These are phyloP conservation scores for Viola odorata DNA, from an alignment of 345 rosid genomes.

Conservation along the genomic window DNA sequence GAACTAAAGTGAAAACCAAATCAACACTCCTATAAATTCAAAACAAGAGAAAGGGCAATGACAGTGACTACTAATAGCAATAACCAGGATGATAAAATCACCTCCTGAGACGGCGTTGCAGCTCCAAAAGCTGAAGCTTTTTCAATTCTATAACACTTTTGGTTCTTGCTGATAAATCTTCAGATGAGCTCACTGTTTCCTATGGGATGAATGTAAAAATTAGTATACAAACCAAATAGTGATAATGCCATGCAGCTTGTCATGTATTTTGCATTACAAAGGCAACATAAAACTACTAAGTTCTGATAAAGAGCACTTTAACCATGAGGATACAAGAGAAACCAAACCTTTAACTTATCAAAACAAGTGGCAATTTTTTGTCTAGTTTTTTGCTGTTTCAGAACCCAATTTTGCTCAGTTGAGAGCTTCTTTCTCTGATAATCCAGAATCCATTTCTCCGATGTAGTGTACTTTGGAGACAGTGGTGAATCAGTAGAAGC, in stretches of 20 bases:
- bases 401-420: constrained; percentile 51
- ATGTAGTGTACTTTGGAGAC: constrained; percentile 67
- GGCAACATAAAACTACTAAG: not conserved
- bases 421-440: constrained; percentile 49
- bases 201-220: constrained; percentile 20
- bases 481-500: constrained; percentile 33
- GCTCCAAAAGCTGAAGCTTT: constrained; percentile 73
- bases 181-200: constrained; percentile 75
- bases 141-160: constrained; percentile 88
- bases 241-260: constrained; percentile 1
- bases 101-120: constrained; percentile 80
- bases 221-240: constrained; percentile 3
- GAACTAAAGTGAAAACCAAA: not conserved
- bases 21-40: not conserved
- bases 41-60: too few relatives aligned
- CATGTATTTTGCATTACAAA: not conserved
- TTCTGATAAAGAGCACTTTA: not conserved
- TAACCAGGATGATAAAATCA: constrained; percentile 19
- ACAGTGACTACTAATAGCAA: not conserved
- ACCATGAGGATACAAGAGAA: not conserved
- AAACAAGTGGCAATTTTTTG: constrained; percentile 51
- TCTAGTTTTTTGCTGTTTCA: constrained; percentile 61
- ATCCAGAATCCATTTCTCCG: constrained; percentile 78
- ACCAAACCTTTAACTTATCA: constrained; percentile 66
- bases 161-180: constrained; percentile 81